Evolutionary conservation across 2,329 filamentous ascomycete species (phyloP), one percentile per base, ranked within the genome.

Genomic region (Cadophora sp.): DNA sequence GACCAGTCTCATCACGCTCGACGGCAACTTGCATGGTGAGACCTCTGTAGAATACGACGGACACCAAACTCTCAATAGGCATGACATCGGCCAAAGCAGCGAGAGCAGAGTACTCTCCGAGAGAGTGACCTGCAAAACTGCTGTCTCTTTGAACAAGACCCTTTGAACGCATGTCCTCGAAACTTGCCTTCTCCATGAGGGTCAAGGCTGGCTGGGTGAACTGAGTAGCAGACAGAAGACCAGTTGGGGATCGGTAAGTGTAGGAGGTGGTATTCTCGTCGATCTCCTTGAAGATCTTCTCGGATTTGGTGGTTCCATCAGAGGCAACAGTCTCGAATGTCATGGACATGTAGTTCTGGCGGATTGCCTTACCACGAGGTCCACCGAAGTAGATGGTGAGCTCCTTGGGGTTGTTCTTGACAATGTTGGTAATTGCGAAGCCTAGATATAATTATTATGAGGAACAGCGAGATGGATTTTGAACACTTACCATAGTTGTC

Each of bases 291-390:
- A 99, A 99, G 78, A 99, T 99, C 82, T 95, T 97, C 85, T 99
- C 96, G 0, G 96, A 97, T 82, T 97, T 98, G 83, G 97, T 94
- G 43, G 88, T 88, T 30, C 96, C 96, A 79, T 99, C 96, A 1
- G 92, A 83, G 67, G 91, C 91, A 62, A 99, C 94, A n/a, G 95
- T 96, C 84, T 99, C 96, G 81, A 98, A 99, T 58, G 95, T 98
- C 96, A 99, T 99, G 68, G 95, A 90, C 91, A 98, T 98, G 85
- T 99, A 99, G 82, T 99, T 99, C 78, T 97, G 91, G 70, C 96
- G 93, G 74, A 99, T 99, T 61, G 93, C 94, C 83, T 98, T 99
- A 78, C 96, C 96, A 67, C 93, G 92, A 69, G 96, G 94, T 59
- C 96, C 96, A 83, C 96, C 96, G 77, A 99, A 99, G 84, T 99